phyloP scores from a whole-genome alignment of 352 stramenopile species.

The Thraustochytrium sp. region DNA sequence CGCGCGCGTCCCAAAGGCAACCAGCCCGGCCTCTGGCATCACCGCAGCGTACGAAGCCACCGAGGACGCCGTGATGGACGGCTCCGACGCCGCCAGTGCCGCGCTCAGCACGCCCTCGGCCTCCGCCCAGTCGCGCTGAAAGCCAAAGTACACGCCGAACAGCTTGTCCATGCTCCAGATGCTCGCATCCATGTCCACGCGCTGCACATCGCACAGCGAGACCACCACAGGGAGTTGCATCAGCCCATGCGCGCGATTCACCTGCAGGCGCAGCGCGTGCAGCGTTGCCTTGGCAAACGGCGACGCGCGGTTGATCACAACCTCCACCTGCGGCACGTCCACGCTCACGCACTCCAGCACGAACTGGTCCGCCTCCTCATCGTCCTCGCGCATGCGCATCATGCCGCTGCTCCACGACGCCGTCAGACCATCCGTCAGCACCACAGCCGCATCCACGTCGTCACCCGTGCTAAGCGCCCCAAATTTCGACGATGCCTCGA shows the following conservation, averaged over 20 bases:
- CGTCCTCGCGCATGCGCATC: conserved; percentile 4
- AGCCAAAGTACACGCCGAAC: conserved; percentile 29
- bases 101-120: neutral
- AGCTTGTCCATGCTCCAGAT: conserved; percentile 36
- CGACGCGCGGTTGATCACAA: neutral
- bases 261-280: neutral
- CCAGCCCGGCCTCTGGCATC: neutral
- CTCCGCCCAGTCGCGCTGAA: neutral
- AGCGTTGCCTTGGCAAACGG: neutral
- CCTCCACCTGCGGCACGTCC: neutral
- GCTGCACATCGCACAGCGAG: neutral
- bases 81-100: neutral
- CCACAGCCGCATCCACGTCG: neutral
- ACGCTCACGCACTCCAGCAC: conserved; percentile 34
- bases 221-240: conserved; percentile 24
- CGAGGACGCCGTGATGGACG: neutral
- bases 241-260: conserved; percentile 33
- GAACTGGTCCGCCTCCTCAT: conserved; percentile 24
- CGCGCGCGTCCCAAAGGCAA: no score
- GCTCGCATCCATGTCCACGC: neutral
- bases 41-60: neutral
- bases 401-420: conserved; percentile 4
- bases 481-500: neutral
- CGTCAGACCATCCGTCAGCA: neutral
- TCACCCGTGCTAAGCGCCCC: conserved; percentile 19